Evolutionary conservation across 2,329 filamentous ascomycete species (phyloP).

Genomic region (Fusarium annulatum): DNA sequence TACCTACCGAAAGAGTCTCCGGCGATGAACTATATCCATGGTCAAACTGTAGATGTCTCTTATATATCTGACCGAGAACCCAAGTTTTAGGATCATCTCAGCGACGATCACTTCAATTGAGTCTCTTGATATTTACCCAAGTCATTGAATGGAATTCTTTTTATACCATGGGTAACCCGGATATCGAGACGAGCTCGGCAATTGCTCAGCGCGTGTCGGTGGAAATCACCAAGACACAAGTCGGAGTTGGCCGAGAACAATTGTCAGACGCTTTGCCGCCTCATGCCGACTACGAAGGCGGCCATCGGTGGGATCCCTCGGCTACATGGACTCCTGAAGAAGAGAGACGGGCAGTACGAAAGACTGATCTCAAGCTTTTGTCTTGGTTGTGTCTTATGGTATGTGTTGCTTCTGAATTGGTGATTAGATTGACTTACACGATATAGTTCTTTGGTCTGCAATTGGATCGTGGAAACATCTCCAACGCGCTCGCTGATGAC

Average conservation of each 20-base stretch:
- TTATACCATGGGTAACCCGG: conserved; percentile 39
- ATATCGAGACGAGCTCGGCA: conserved; percentile 46
- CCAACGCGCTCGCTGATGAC: conserved; percentile 71
- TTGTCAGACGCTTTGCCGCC: conserved; percentile 48
- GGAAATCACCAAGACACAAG: conserved; percentile 41
- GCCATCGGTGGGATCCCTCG: conserved; percentile 55
- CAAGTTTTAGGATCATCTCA: conserved; percentile 8
- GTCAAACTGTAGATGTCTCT: conserved; percentile 17
- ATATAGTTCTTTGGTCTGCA: conserved; percentile 69
- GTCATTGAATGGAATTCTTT: neutral
- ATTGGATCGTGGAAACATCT: conserved; percentile 71
- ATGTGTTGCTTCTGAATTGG: neutral
- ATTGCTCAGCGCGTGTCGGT: conserved; percentile 40
- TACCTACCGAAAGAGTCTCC: neutral
- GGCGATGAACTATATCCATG: neutral
- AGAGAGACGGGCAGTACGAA: conserved; percentile 66
- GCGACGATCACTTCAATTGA: conserved; percentile 3
- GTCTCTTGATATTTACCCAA: neutral
- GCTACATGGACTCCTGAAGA: conserved; percentile 66
- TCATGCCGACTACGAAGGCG: conserved; percentile 53
- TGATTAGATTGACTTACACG: conserved; percentile 28
- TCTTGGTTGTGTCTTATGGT: conserved; percentile 58
- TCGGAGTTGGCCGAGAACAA: conserved; percentile 53
- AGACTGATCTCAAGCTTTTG: conserved; percentile 58
- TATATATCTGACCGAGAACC: conserved; percentile 40